Evolutionary conservation across 768 basidiomycete genomes (phyloP), one percentile per base, ranked within the genome.

Genomic region (Russula lepida): DNA sequence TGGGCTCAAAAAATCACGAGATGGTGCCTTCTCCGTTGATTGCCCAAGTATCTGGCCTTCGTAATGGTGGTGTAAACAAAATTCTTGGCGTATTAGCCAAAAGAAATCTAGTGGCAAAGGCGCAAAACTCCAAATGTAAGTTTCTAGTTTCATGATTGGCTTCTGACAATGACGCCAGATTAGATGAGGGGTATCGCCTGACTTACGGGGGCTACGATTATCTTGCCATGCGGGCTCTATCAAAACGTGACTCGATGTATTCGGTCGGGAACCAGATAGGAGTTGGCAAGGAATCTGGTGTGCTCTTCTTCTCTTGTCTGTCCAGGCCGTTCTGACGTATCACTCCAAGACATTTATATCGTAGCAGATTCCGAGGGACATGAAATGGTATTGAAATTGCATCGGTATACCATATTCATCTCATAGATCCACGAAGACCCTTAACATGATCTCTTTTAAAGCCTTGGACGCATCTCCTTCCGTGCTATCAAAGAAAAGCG

Each of bases 141-240:
- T 74, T n/a, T 4, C 1, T 12, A 1, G 28, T 37, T 0, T 4
- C 54, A 12, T 54, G 33, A 9, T 33, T 2, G 15, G 37, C n/a
- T 2, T 32, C 25, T 41, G 41, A n/a, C 32, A 32, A 15, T 54
- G 17, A 56, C 28, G 27, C 17, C 46, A 11, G 62, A 27, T 46
- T 66, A 98, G 95, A 99, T 73, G 97, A 99, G 68, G 97, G 97
- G 17, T 98, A 95, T 72, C 83, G 97, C 46, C 71, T 99, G 65
- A 98, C 97, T 4, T 99, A 99, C 70, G 97, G 97, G 37, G 97
- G 97, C n/a, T 94, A 97, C 65, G 97, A 99, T 68, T 98, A 85
- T 71, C 80, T 99, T 27, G 92, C 97, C 25, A 89, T 98, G 79
- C 83, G 93, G 35, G 89, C 97, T 3, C 77, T 98, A 71, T 93